Base-by-base conservation (phyloP, 805 yeast species). In the Diddensiella santjacobensis region DNA sequence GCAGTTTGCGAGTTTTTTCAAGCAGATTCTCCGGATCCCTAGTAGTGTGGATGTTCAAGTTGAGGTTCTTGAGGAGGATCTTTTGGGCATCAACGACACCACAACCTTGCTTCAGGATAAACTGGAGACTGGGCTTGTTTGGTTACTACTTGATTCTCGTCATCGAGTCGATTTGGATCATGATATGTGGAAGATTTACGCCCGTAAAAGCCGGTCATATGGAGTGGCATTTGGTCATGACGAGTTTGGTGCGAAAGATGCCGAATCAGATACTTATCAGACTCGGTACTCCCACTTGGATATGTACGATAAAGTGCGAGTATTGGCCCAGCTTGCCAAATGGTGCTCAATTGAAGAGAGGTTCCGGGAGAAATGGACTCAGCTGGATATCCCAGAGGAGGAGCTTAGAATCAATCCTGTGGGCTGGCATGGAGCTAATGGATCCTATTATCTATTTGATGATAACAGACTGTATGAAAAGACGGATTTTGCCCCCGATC, bases 401-500 rank as follows among this genome's bases (percentile, higher is more conserved):
- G 52, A 52, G 38, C 54, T 45, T n/a, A 54, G 68, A n/a, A 52
- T 64, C 10, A 55, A 51, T 18, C 67, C 67, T 3, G 56, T 62
- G 15, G 68, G 68, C 26, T 57, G 53, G 50, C 57, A 56, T 26
- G 57, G 55, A 6, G 56, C 58, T 6, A 53, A 50, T 29, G 62
- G 60, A 30, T 33, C 55, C 5, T 67, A 61, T 45, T 66, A 53
- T 43, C 51, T 67, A 15, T 56, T 66, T n/a, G 70, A 67, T 33
- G 70, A 66, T 50, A 66, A 66, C 30, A 53, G 70, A 17, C 51
- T 67, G 3, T 66, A 66, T 45, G 31, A 49, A 22, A 59, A 47
- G 22, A 31, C 41, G n/a, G 60, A 56, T 35, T 42, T 15, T 10
- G 44, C 22, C 4, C 54, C 56, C 8, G 45, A 51, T 18, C 22